These are phyloP conservation scores for Pleurotus citrinopileatus DNA, from an alignment of 768 basidiomycete species.

Conservation along the genomic window DNA sequence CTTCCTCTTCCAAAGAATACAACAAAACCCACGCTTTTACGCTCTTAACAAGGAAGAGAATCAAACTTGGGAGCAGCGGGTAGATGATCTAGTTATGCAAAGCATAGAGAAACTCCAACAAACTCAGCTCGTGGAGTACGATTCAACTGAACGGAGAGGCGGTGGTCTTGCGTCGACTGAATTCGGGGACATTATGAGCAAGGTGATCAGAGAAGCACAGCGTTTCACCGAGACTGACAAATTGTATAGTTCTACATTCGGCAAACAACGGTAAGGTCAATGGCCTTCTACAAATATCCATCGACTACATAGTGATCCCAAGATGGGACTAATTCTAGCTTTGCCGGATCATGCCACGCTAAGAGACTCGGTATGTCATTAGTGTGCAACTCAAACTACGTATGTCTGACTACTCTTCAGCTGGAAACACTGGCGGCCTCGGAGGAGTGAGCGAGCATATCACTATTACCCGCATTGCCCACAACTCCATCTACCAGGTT, in stretches of 20 bases:
- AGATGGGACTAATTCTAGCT: conserved; percentile 65
- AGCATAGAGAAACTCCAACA: conserved; percentile 60
- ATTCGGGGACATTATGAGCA: conserved; percentile 86
- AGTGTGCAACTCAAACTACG: neutral
- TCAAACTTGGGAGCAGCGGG: conserved; percentile 65
- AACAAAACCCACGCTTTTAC: conserved; percentile 81
- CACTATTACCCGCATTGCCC: neutral
- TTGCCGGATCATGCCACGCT: conserved; percentile 52
- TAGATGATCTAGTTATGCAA: conserved; percentile 73
- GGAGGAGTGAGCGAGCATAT: conserved; percentile 56
- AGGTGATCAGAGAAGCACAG: conserved; percentile 37
- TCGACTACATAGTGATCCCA: neutral
- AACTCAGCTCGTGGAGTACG: conserved; percentile 55
- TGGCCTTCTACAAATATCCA: neutral
- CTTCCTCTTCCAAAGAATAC: conserved; percentile 84
- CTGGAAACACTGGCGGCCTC: conserved; percentile 63
- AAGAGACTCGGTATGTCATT: conserved; percentile 61
- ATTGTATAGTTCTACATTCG: conserved; percentile 66
- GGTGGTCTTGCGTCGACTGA: conserved; percentile 59
- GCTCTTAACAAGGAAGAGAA: conserved; percentile 51
- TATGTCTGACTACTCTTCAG: conserved; percentile 27
- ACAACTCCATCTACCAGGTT: conserved; percentile 44
- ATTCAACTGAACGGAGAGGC: conserved; percentile 28
- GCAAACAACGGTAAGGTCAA: conserved; percentile 53
- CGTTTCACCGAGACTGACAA: neutral